Evolutionary conservation across 2,329 filamentous ascomycete species (phyloP), one percentile per base, ranked within the genome.

Genomic region (Paraconiothyrium brasiliense): DNA sequence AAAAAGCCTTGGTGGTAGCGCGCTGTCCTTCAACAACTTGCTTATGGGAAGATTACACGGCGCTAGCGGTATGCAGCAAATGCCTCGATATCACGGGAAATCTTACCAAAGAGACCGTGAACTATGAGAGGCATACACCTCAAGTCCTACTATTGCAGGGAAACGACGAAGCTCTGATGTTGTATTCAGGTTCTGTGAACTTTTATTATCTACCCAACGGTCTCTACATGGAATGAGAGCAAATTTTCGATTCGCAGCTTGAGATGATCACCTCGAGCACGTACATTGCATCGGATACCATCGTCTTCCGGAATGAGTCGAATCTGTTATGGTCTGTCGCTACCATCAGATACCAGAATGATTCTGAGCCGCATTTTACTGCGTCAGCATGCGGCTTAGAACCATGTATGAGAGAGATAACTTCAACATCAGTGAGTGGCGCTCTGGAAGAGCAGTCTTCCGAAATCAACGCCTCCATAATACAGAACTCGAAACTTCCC

Each of bases 21-120:
- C 51, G 51, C 10, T 54, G 51, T n/a, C 51, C 51, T 27, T 41
- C 51, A 3, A 43, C 51, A 24, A 39, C 41, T 20, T 54, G 51
- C 37, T 14, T 37, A 43, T 54, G 51, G 51, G 51, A 43, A 43
- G 14, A 37, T 8, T 54, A 41, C 35, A 43, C 34, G 16, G 43
- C 51, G 27, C 35, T 54, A 16, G 51, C 34, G 14, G 35, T 54
- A 24, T 54, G 51, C 51, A 47, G 24, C 44, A 24, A 47, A 20
- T 47, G 44, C 20, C 6, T 13, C 10, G 44, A 47, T 11, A 47
- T 47, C 44, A 47, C 44, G 11, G 27, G 13, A 3, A 43, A 43
- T 14, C 20, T 54, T 24, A 27, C 35, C 11, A 22, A 43, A 22
- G 16, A 54, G 35, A 43, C 44, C 1, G 16, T 47, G 7, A 24